phyloP scores from a whole-genome alignment of 257 asterid genomes.

The Gentiana straminea region DNA sequence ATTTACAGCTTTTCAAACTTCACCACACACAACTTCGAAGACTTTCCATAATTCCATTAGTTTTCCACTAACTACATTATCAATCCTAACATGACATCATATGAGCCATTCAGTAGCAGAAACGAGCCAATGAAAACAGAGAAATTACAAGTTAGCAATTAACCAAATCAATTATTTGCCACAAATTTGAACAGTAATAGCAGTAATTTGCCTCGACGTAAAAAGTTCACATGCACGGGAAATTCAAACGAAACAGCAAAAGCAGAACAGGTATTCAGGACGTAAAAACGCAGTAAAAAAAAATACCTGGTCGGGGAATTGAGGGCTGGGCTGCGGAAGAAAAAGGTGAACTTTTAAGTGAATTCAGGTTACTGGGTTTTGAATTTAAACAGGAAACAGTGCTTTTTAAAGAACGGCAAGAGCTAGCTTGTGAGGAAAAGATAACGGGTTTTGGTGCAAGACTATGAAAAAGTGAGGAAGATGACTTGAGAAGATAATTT shows the following conservation, averaged over 20 bases:
- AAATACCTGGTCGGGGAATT: slow-evolving; percentile 36
- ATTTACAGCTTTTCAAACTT: background rate
- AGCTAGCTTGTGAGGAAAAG: slow-evolving; percentile 10
- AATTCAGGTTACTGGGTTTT: slow-evolving; percentile 8
- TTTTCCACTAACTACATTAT: background rate
- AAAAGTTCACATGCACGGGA: no score
- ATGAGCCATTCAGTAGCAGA: no score
- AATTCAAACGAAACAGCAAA: background rate
- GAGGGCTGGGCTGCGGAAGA: slow-evolving; percentile 33
- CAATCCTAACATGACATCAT: background rate
- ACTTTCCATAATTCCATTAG: background rate
- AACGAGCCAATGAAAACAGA: no score
- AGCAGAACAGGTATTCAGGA: background rate
- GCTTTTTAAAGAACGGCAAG: background rate
- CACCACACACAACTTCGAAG: background rate
- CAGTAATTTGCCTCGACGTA: no score
- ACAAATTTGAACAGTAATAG: no score
- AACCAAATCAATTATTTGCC: no score
- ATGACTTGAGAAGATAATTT: slow-evolving; percentile 11
- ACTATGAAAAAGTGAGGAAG: background rate
- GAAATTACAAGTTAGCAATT: no score
- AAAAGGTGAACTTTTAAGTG: slow-evolving; percentile 7
- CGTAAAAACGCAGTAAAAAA: background rate
- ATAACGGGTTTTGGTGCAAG: background rate
- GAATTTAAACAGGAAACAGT: background rate